These are phyloP conservation scores for Fusarium nematophilum DNA, from an alignment of 2,329 filamentous ascomycete species.

Conservation along the genomic window DNA sequence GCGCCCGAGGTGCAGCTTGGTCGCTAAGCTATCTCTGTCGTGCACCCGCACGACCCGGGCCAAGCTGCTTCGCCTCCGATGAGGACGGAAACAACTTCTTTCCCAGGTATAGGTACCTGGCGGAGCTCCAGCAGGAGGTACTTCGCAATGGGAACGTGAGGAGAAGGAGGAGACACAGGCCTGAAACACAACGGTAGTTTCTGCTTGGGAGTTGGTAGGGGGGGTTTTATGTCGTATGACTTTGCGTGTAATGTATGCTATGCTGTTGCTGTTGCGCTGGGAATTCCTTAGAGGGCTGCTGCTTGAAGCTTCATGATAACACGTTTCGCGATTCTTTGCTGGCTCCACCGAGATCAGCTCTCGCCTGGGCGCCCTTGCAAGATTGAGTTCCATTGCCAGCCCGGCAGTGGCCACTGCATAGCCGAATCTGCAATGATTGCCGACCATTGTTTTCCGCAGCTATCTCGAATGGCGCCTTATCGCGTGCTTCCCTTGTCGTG, in stretches of 20 bases:
- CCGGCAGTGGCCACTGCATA: no score
- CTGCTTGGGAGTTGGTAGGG: slow-evolving; percentile 19
- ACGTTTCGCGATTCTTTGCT: slow-evolving; percentile 38
- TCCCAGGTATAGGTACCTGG: slow-evolving; percentile 19
- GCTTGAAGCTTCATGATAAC: slow-evolving; percentile 42
- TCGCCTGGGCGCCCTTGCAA: no score
- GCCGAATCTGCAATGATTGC: no score
- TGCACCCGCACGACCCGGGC: slow-evolving; percentile 35
- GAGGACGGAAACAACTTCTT: slow-evolving; percentile 27
- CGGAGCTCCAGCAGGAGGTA: slow-evolving; percentile 17
- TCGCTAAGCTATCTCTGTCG: slow-evolving; percentile 42
- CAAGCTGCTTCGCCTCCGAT: slow-evolving; percentile 36
- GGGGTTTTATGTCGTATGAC: slow-evolving; percentile 34
- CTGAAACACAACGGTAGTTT: slow-evolving; percentile 24
- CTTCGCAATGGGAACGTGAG: slow-evolving; percentile 12
- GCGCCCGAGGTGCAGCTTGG: slow-evolving; percentile 34
- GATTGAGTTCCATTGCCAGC: no score
- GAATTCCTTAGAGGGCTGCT: slow-evolving; percentile 40
- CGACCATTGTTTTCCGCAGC: no score
- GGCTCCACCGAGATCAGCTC: slow-evolving; percentile 26
- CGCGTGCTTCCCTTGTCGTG: background rate
- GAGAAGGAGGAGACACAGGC: slow-evolving; percentile 28
- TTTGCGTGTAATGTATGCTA: slow-evolving; percentile 37
- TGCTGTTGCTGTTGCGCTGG: slow-evolving; percentile 36
- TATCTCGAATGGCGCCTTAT: slow-evolving; percentile 29